Evolutionary conservation across 1,139 yeast genomes (phyloP), one percentile per base, ranked within the genome.

Genomic region (Nakaseomyces nivariensis): DNA sequence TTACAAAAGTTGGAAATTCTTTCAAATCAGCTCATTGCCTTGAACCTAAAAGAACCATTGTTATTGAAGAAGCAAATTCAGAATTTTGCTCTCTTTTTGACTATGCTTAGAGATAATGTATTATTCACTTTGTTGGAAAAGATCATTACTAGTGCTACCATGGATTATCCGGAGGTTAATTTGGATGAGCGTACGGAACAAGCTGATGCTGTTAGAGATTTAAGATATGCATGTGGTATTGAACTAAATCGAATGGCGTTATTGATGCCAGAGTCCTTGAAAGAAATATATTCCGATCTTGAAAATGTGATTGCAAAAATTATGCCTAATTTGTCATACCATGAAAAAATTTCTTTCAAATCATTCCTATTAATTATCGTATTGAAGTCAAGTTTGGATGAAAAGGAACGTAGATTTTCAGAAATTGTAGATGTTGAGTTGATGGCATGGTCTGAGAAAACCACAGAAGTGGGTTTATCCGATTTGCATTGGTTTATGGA

Each of bases 401-500:
- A 83, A 60, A 77, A 77, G 54, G 85, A 82, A 51, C 88, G 81
- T 54, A 72, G 89, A 54, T 94, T 94, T 67, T 77, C 89, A 13
- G 78, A 79, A 48, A 85, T 94, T 52, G 98, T 92, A 3, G 97
- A 90, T 63, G 96, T 96, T 0, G 97, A 92, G 58, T 71, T 94
- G 47, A 71, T 78, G 36, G 94, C 96, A 0, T 94, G 99, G 99
- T 82, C 92, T 1, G 88, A 90, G 48, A 92, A 92, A 13, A 83
- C 81, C 17, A 90, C 97, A 0, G 89, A 88, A 58, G 87, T 87
- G 60, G 97, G 97, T 0, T 71, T 92, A 38, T 74, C 82, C 66
- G 95, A 92, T 61, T 73, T 94, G 48, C 96, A 88, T 56, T 90
- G 97, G 97, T 94, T 94, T 60, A 90, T 92, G 97, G 97, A 90